Percentiles rank a stretch among this genome's conserved stretches.
Conservation (phyloP, 108 stramenopile species). For the Skeletonema marinoi region DNA sequence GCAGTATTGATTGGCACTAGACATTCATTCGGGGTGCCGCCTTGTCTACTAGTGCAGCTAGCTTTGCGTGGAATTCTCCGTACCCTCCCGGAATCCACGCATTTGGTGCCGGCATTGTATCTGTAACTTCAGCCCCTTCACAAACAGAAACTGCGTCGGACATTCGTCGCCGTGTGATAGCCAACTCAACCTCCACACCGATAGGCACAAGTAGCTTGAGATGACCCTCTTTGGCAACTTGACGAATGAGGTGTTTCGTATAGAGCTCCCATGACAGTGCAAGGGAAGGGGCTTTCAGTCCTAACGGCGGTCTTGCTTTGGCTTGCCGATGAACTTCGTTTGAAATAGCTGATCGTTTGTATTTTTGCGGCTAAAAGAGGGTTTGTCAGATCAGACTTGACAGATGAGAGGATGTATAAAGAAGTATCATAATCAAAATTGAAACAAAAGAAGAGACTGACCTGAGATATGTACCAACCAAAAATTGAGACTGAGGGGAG, state of each 20-base stretch:
- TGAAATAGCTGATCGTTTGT: slow-evolving; percentile 22
- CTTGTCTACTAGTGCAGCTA: slow-evolving; percentile 30
- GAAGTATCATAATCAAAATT: not conserved
- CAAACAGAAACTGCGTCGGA: slow-evolving; percentile 31
- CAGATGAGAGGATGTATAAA: too few relatives aligned
- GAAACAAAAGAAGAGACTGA: too few relatives aligned
- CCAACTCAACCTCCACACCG: slow-evolving; percentile 43
- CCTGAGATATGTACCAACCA: slow-evolving; percentile 59
- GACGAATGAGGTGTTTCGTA: slow-evolving; percentile 48
- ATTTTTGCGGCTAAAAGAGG: not conserved
- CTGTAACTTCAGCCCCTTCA: slow-evolving; percentile 19
- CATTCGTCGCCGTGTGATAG: slow-evolving; percentile 30
- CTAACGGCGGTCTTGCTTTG: slow-evolving; percentile 41
- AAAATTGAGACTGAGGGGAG: slow-evolving; percentile 23
- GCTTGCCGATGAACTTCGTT: slow-evolving; percentile 35
- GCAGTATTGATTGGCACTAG: not conserved
- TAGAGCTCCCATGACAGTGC: slow-evolving; percentile 43
- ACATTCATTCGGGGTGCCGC: slow-evolving; percentile 14
- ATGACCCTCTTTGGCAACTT: slow-evolving; percentile 40
- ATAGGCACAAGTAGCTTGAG: slow-evolving; percentile 42
- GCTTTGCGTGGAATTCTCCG: slow-evolving; percentile 34
- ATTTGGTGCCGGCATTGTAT: slow-evolving; percentile 49
- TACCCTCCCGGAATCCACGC: slow-evolving; percentile 53
- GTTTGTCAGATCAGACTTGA: too few relatives aligned
- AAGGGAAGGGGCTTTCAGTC: slow-evolving; percentile 34